phyloP scores from a whole-genome alignment of 2,329 filamentous ascomycete species.

The Cladophialophora carrionii region DNA sequence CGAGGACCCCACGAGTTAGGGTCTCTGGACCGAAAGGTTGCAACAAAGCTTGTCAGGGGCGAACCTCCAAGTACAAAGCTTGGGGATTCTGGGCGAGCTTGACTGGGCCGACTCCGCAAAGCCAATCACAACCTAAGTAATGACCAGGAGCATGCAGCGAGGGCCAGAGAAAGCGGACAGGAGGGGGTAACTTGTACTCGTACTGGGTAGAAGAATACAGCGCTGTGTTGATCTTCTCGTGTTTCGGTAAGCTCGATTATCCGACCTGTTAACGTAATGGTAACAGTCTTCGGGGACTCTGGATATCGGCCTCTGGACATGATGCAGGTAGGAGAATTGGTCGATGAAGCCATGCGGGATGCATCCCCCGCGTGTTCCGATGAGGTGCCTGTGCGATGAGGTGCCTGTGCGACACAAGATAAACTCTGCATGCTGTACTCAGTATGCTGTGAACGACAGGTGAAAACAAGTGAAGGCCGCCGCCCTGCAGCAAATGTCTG shows the following conservation, averaged over 20 bases:
- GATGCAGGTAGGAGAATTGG: not conserved
- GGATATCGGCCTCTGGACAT: not conserved
- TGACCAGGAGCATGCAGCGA: not conserved
- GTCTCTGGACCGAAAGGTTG: not conserved
- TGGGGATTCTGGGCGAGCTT: not conserved
- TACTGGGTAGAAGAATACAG: not conserved
- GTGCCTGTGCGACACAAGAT: not conserved
- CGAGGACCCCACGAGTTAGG: not conserved
- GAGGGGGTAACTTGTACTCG: too few species aligned
- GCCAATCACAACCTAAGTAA: constrained; percentile 7
- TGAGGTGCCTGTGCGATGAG: not conserved
- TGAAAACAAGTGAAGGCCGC: not conserved
- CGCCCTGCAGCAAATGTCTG: not conserved
- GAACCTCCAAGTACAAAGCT: not conserved
- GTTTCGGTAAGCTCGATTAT: constrained; percentile 3
- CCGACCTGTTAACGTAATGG: not conserved
- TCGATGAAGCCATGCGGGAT: not conserved
- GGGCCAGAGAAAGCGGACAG: too few species aligned
- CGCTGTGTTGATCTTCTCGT: constrained; percentile 6
- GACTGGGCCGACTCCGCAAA: not conserved
- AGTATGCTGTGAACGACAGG: not conserved
- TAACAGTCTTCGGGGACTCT: not conserved
- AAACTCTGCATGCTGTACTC: not conserved
- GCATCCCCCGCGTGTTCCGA: not conserved
- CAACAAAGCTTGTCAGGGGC: constrained; percentile 1